A percentile compares a stretch with the other conserved stretches of the same genome.
Conservation (phyloP, 768 basidiomycete genomes). For the Boletus insuetus region DNA sequence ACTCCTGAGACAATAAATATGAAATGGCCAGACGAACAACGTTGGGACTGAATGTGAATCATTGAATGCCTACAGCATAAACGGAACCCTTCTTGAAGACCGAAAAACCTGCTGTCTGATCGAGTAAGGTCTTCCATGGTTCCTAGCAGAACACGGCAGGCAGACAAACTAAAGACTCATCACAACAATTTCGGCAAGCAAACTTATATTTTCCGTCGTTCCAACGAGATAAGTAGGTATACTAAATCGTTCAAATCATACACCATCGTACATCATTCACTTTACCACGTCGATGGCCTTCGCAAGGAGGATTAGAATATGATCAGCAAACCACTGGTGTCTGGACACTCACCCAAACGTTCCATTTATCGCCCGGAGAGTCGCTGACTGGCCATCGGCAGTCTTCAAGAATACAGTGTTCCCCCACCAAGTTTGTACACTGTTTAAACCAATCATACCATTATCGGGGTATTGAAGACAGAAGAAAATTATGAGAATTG, state of each 20-base stretch:
- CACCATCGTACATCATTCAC: not conserved
- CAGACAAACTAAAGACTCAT: too few relatives aligned
- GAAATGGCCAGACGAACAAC: too few relatives aligned
- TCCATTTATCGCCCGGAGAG: slow-evolving; percentile 10
- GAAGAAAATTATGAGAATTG: slow-evolving; percentile 57
- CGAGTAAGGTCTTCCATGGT: too few relatives aligned
- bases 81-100: too few relatives aligned
- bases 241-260: not conserved
- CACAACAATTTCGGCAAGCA: not conserved
- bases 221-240: not conserved
- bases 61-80: too few relatives aligned
- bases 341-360: slow-evolving; percentile 30
- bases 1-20: too few relatives aligned
- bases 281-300: slow-evolving; percentile 19
- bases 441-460: slow-evolving; percentile 55
- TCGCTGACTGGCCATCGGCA: slow-evolving; percentile 24
- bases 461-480: slow-evolving; percentile 60
- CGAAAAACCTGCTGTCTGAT: too few relatives aligned
- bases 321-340: not conserved
- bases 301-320: not conserved
- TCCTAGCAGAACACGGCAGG: too few relatives aligned
- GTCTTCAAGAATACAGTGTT: slow-evolving; percentile 43
- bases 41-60: too few relatives aligned
- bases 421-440: slow-evolving; percentile 68
- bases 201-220: not conserved